Base-by-base conservation (phyloP, 371 early-diverging fungal species). In the Saksenaea oblongispora region DNA sequence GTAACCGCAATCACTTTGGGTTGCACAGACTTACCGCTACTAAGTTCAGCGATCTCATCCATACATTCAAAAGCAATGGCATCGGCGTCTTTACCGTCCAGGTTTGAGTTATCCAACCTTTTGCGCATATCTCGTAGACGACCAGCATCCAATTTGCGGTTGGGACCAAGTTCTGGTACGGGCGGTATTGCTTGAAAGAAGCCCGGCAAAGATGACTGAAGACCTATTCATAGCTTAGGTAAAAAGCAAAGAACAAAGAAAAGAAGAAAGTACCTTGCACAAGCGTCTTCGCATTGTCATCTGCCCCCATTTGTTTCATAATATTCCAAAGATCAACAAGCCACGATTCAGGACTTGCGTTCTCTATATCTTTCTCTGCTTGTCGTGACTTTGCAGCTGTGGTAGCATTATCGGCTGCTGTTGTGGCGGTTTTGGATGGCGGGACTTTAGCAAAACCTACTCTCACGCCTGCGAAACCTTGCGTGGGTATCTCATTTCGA, bases 371-470 rank as follows among this genome's bases (percentile, higher is more conserved):
- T 47, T 47, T 47, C 14, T 58, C 26, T 7, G 18, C 61, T 22
- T 31, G 24, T 55, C 37, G 62, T 36, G 15, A 55, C 51, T 17
- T 56, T 62, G 36, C 5, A 11, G 35, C n/a, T 36, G 14, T 5
- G 14, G 54, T n/a, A 17, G 27, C 13, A 24, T 24, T n/a, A 13
- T 18, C 37, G 39, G 62, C 26, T 28, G 57, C n/a, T 18, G 54
- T n/a, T 26, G 34, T 13, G 5, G 22, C 3, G 3, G 69, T 17
- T 22, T 62, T 69, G 35, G 78, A 72, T 7, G 89, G 73, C 13
- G 90, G 91, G 11, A 91, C 91, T 65, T 93, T 93, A 54, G 98
- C 98, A 72, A 90, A 98, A 1, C 97, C 97, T 58, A 98, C 94
- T 51, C 94, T 83, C 22, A 92, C 84, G 17, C 88, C 86, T 5